Evolutionary conservation across 768 basidiomycete species (phyloP).

Genomic region (Russula vinacea): DNA sequence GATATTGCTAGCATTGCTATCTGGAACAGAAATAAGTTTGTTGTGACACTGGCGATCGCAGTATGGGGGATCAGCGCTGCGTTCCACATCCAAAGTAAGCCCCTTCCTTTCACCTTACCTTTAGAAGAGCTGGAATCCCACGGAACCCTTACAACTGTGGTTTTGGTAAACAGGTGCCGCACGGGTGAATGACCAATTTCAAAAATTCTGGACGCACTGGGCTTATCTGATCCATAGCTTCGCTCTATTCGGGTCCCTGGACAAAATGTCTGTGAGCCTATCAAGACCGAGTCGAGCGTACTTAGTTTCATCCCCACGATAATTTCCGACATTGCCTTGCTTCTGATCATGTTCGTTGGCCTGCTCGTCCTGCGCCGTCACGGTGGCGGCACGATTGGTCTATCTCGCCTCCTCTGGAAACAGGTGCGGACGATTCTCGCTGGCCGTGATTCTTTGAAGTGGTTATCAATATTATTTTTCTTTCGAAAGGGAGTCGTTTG

Average conservation of each 20-base stretch:
- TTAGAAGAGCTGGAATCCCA: background rate
- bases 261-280: background rate
- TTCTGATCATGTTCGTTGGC: constrained; percentile 10
- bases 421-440: background rate
- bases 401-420: background rate
- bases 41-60: background rate
- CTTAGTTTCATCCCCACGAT: background rate
- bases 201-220: background rate
- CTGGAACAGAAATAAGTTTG: constrained; percentile 4
- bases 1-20: background rate
- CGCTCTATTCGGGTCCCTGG: background rate
- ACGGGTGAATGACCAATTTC: background rate
- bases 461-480: background rate
- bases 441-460: too few relatives aligned
- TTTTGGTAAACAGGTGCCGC: background rate
- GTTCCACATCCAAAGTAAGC: background rate
- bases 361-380: background rate
- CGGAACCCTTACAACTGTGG: background rate
- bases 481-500: too few relatives aligned
- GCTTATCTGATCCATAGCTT: background rate
- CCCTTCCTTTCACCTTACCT: background rate
- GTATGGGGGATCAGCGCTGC: background rate
- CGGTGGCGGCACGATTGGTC: background rate
- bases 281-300: background rate
- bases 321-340: constrained; percentile 1